Base-by-base conservation (phyloP, 2,329 filamentous ascomycete genomes). In the Microsporum canis region DNA sequence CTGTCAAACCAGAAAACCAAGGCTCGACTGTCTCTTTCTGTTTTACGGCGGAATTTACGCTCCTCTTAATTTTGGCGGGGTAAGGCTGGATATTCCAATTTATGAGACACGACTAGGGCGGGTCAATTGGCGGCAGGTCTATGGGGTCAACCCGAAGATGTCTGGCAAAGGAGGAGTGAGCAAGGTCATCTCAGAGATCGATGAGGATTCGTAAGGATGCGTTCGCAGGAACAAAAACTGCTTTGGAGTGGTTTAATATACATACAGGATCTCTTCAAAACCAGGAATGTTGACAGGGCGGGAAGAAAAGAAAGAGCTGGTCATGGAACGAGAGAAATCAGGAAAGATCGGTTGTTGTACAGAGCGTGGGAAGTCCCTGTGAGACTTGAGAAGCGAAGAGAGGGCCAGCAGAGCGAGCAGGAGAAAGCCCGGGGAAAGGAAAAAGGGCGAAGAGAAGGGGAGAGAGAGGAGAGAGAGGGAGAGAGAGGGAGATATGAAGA, bases 311-410 rank as follows among this genome's bases (percentile, higher is more conserved):
- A 57, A 34, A 57, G 55, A 17, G 34, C 23, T 10, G 39, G 55
- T 27, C 38, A 41, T 41, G 34, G 55, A 57, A 57, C 39, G 60
- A 62, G 63, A 62, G 47, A 65, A 59, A 38, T 65, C 65, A 57
- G 60, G 63, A 63, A 67, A 65, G 65, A 62, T 63, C 49, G 64
- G 64, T 47, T 70, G 70, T 67, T 70, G 67, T 71, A 71, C 68
- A 71, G 65, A 63, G 57, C 27, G 41, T 38, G 57, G 31, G 27
- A 31, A 29, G 41, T 14, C 57, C 57, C 57, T 36, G 29, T 33
- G 61, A 38, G 58, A 56, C 61, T 60, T 61, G 66, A 61, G 65
- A 53, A 62, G 66, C 17, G 64, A 49, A 63, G 65, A 12, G 45
- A 51, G 45, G 23, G 45, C 45, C 45, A 51, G 45, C 27, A 51